Base-by-base conservation (phyloP, 2,329 filamentous ascomycete species). In the Aspergillus felis region DNA sequence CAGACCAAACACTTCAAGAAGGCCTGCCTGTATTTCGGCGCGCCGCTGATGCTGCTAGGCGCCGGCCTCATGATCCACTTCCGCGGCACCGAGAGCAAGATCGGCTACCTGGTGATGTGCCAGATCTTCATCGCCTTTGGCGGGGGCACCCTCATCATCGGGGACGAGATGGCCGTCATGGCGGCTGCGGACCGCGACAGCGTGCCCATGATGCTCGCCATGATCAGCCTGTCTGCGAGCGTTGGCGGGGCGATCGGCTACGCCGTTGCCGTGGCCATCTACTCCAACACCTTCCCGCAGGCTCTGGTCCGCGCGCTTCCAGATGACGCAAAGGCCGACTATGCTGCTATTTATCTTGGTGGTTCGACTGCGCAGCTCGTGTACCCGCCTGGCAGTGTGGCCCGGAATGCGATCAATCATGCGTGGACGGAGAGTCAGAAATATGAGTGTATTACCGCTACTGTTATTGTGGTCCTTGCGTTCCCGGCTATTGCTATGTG, bases 81-180 rank as follows among this genome's bases (percentile, higher is more conserved):
- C 74, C 80, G 82, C n/a, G 76, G 79, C 50, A 73, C 79, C 2
- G 72, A 78, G 32, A 71, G 76, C 14, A 70, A 76, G 28, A 76
- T 84, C 25, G 74, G 78, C 35, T 83, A 79, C 68, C 66, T 84
- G 7, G 70, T 84, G 56, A 80, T 83, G 77, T 81, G 79, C 58
- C 82, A 84, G 63, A 78, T 84, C 56, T 78, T 85, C 61, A 81
- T 84, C 54, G 81, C 82, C 20, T 75, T 83, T 57, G 77, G 77
- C 17, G 82, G 82, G 8, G 79, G 79, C 53, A 81, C 81, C 27
- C 74, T 84, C 14, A 78, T 84, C 22, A 78, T 84, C 58, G 77
- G 78, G 54, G 74, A 82, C 60, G 80, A 87, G 58, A 81, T 87
- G 62, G 82, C 83, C 5, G 79, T 86, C 47, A 82, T 87, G 69